Evolutionary conservation across 106 monocot species (phyloP), one percentile per base, ranked within the genome.

Genomic region (Dioscorea dumetorum): DNA sequence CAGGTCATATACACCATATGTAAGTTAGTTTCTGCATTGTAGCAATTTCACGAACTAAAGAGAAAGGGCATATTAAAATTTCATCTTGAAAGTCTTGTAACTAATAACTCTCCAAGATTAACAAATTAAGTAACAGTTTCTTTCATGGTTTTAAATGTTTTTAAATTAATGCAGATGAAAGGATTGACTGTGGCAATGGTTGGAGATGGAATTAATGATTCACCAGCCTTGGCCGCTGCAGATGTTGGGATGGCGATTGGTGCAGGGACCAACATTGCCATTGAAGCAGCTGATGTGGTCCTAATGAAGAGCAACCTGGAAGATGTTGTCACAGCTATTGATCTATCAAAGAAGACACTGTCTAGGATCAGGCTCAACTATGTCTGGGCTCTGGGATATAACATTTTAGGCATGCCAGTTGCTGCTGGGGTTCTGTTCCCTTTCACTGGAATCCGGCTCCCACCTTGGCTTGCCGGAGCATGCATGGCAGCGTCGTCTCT

Each of bases 211-310:
- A 83, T 94, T 56, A 94, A 94, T 14, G 94, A 94, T 64, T 94
- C 94, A 1, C 90, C 87, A 4, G 94, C 87, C 4, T 82, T 94
- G 0, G 85, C 70, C 0, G 87, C 90, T 17, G 87, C 94, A 0
- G 94, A 94, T 51, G 94, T 94, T 1, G 94, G 94, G 11, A 82
- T 94, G 80, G 94, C 94, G 15, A 94, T 94, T 14, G 94, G 90
- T 2, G 94, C 94, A 2, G 94, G 94, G 13, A 94, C 94, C 13
- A 80, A 94, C 59, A 74, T 94, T 10, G 94, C 94, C 0, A 90
- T 94, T 2, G 94, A 94, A 66, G 94, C 94, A 0, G 94, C 94
- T 12, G 94, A 94, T 35, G 58, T 90, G 4, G 94, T 94, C 24
- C 85, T 94, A 13, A 90, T 94, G 82, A 82, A 72, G 75, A 94